Base-by-base conservation (phyloP, 1,284 basidiomycete species). In the Sporisorium sorghi region DNA sequence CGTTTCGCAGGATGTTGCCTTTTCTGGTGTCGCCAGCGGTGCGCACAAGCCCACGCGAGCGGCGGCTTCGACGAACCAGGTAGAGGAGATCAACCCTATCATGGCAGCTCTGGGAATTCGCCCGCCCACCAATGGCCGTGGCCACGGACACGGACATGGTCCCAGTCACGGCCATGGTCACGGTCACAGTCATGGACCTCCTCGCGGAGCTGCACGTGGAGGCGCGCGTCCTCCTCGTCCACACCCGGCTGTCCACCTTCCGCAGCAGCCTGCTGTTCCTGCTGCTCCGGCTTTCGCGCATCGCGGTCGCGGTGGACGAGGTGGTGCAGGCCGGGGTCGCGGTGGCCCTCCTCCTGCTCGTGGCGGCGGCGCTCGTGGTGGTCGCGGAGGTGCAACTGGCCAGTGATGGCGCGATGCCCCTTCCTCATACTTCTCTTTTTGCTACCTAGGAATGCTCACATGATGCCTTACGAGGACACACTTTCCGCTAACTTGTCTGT, bases 11-110 rank as follows among this genome's bases (percentile, higher is more conserved):
- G 73, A 74, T 33, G 58, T 78, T 4, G 68, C 68, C 46, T 78
- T 78, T 55, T 75, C 76, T 5, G 64, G 69, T 32, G 73, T 78
- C 2, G 69, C 76, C 2, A 69, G 72, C 53, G 76, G 76, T 32
- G 30, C 57, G 19, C 72, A 74, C 49, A 61, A 54, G 55, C 76
- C 76, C 3, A 65, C 67, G 7, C 47, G 48, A 8, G 50, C 59
- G 35, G 66, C 65, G 10, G 58, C 58, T 11, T 52, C 67, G 5
- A 39, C 58, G 19, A 46, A 35, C 17, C 57, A 57, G 60, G 54
- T 73, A 11, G 52, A 67, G 28, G 58, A 67, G 51, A 71, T 75
- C 58, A 71, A 71, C 51, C 73, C 73, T 15, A 53, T 75, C 46
- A 71, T 75, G 64, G 73, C 73, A n/a, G 68, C 68, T 24, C 68